Evolutionary conservation across 2,329 filamentous ascomycete genomes (phyloP).

Genomic region (Penicillium rolfsii): DNA sequence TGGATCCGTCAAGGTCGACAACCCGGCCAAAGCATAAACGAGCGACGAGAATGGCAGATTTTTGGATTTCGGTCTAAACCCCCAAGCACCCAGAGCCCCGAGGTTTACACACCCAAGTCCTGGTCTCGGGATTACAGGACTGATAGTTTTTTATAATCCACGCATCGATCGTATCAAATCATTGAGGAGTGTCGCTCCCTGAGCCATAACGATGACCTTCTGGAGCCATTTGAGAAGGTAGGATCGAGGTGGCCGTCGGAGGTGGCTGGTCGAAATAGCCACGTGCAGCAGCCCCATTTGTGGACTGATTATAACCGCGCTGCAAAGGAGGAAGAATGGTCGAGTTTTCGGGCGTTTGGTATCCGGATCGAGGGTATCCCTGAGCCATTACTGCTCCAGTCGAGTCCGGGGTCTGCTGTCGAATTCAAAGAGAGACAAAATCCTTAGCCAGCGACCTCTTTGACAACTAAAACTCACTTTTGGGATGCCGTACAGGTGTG

Average conservation of each 20-base stretch:
- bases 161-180: conserved; percentile 10
- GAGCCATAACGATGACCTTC: conserved; percentile 42
- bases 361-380: conserved; percentile 40
- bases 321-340: conserved; percentile 43
- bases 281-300: conserved; percentile 34
- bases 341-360: conserved; percentile 33
- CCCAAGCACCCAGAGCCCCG: background rate
- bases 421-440: conserved; percentile 27
- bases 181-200: conserved; percentile 39
- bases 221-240: conserved; percentile 41
- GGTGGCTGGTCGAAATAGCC: conserved; percentile 41
- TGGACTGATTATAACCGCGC: conserved; percentile 35
- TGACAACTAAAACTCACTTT: conserved; percentile 25
- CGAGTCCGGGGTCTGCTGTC: conserved; percentile 40
- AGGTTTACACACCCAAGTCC: background rate
- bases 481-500: conserved; percentile 43
- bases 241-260: conserved; percentile 38
- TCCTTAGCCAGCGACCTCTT: conserved; percentile 35
- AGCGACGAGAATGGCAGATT: conserved; percentile 9
- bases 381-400: conserved; percentile 43
- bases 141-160: background rate
- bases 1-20: conserved; percentile 21
- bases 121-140: background rate
- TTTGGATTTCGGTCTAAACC: background rate
- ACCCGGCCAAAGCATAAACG: conserved; percentile 11